These are phyloP conservation scores for Mangifera indica DNA, from an alignment of 345 rosid species.

Conservation along the genomic window DNA sequence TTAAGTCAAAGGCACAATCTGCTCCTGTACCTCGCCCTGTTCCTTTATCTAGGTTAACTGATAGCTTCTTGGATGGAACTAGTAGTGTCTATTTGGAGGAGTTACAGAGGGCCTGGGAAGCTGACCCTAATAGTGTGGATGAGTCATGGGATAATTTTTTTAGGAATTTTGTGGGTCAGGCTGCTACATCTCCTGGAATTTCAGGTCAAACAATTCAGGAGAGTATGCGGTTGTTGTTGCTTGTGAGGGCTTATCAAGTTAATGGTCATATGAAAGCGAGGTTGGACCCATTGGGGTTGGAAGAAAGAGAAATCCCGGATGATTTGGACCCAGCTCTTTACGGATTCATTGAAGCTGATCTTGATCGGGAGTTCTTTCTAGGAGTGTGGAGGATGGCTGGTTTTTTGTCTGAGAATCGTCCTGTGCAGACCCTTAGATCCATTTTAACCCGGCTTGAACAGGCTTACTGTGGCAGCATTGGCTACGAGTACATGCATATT, in stretches of 20 bases:
- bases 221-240: slow-evolving; percentile 74
- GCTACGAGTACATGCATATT: slow-evolving; percentile 83
- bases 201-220: slow-evolving; percentile 89
- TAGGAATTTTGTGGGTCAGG: slow-evolving; percentile 77
- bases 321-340: slow-evolving; percentile 65
- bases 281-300: slow-evolving; percentile 69
- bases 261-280: slow-evolving; percentile 87
- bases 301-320: slow-evolving; percentile 66
- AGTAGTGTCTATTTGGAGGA: slow-evolving; percentile 80
- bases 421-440: slow-evolving; percentile 75
- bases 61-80: slow-evolving; percentile 74
- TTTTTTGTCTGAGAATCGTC: slow-evolving; percentile 82
- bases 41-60: slow-evolving; percentile 73
- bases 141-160: slow-evolving; percentile 90
- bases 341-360: slow-evolving; percentile 69
- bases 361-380: slow-evolving; percentile 72
- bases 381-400: slow-evolving; percentile 86
- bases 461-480: slow-evolving; percentile 82
- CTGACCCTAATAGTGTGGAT: slow-evolving; percentile 70
- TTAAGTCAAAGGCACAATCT: slow-evolving; percentile 56
- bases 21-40: slow-evolving; percentile 77
- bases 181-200: slow-evolving; percentile 63
- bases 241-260: slow-evolving; percentile 84
- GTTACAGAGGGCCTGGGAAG: slow-evolving; percentile 80
- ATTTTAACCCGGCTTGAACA: slow-evolving; percentile 76